Base-by-base conservation (phyloP, 257 asterid species). In the Misopates orontium region DNA sequence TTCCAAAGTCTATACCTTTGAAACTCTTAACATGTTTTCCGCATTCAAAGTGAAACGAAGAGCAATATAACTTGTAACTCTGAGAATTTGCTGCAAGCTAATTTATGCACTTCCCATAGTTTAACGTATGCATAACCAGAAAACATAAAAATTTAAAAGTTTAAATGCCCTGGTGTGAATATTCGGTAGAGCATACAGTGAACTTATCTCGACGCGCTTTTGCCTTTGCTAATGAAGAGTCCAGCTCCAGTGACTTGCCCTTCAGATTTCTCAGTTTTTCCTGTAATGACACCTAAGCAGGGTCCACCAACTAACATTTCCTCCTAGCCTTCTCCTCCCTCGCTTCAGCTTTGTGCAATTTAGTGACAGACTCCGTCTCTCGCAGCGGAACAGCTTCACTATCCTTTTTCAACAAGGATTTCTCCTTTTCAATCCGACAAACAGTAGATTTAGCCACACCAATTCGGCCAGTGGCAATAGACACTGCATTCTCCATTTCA, bases 401-500 rank as follows among this genome's bases (percentile, higher is more conserved):
- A 11, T 79, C 72, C 64, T 25, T 56, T 71, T 73, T 75, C 77
- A 88, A 69, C 62, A 16, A 58, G 51, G 50, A 42, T 62, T 83
- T 80, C 75, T 83, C 83, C 42, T 51, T 73, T 69, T 80, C 82
- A 54, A 86, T 82, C 71, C 80, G 68, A 13, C 39, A 67, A 62
- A 83, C 42, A 20, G 73, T 31, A 42, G 80, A 52, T 40, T 74
- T 76, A 50, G 85, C 85, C 57, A 76, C 58, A 71, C 77, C 77
- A 18, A 82, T 66, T 79, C 78, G 85, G 25, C 60, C 68, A 16
- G 71, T 68, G 21, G 88, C 80, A 39, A 79, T 86, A 47, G 79
- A 61, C 75, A 86, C 36, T 1, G 87, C 87, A 48, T 76, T 6
- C 70, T 88, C 95, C 88, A 86, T 82, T 78, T 86, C 96, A 6